Evolutionary conservation across 1,139 yeast species (phyloP).

Genomic region (Saccharomyces hybrid): DNA sequence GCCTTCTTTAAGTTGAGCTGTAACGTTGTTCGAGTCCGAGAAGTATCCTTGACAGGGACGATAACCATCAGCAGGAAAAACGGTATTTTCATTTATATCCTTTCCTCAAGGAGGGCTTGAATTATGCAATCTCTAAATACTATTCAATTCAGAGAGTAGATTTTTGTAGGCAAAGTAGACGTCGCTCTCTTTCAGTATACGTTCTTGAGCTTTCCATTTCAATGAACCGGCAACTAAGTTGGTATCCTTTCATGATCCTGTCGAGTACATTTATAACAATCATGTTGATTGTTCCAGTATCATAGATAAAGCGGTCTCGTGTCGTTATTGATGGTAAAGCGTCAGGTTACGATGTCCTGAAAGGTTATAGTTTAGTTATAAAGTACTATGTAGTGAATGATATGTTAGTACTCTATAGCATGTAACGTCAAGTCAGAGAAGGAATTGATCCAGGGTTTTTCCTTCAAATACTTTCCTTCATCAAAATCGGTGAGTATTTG

Average conservation of each 20-base stretch:
- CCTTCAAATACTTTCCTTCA: constrained; percentile 17
- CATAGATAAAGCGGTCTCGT: not conserved
- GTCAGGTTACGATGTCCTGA: not conserved
- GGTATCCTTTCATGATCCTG: not conserved
- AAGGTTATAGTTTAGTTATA: not conserved
- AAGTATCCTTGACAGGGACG: not conserved
- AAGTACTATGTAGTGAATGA: not conserved
- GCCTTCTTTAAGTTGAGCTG: not conserved
- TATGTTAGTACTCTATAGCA: constrained; percentile 9
- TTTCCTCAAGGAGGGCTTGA: not conserved
- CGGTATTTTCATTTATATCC: not conserved
- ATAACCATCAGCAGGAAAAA: not conserved
- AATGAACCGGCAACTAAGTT: not conserved
- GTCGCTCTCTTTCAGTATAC: not conserved
- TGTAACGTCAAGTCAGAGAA: constrained; percentile 49
- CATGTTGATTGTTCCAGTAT: not conserved
- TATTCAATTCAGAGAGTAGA: not conserved
- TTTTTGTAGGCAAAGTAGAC: not conserved
- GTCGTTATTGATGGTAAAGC: not conserved
- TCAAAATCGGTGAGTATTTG: constrained; percentile 18
- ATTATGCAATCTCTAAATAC: not conserved
- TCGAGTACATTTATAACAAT: not conserved
- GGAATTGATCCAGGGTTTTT: constrained; percentile 42
- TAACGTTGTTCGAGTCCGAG: not conserved
- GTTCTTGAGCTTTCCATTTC: not conserved